A percentile compares a stretch with the other conserved stretches of the same genome.
These are phyloP conservation scores for Pythium apleroticum DNA, from an alignment of 352 stramenopile species.

Conservation along the genomic window DNA sequence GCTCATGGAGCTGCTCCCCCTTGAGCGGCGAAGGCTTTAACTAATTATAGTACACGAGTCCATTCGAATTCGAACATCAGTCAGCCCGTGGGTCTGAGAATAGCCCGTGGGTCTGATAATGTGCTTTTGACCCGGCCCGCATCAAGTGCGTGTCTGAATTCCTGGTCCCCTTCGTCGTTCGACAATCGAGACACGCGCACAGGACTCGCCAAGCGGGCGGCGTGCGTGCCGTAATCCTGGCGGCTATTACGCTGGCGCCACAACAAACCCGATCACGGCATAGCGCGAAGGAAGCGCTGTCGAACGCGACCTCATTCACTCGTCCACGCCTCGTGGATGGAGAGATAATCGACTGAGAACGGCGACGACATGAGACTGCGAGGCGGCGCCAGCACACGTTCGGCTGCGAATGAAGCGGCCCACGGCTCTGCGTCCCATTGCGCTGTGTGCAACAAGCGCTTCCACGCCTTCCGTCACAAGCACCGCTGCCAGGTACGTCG, in stretches of 20 bases:
- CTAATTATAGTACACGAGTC: too few relatives aligned
- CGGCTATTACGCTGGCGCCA: too few relatives aligned
- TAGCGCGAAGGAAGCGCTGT: neutral
- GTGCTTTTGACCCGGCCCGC: too few relatives aligned
- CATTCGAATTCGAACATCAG: neutral
- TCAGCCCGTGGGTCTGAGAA: too few relatives aligned
- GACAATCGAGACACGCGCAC: too few relatives aligned
- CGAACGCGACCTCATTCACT: neutral
- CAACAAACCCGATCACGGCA: too few relatives aligned
- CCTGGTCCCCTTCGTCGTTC: too few relatives aligned
- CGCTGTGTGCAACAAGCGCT: neutral
- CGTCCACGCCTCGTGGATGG: neutral
- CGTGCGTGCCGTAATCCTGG: too few relatives aligned
- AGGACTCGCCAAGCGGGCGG: too few relatives aligned
- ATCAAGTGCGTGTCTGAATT: too few relatives aligned
- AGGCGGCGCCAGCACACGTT: neutral
- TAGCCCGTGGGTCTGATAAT: too few relatives aligned
- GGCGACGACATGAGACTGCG: neutral
- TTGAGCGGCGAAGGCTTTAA: too few relatives aligned
- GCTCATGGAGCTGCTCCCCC: neutral
- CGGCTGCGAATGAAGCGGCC: neutral
- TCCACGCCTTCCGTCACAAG: neutral
- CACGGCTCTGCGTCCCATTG: neutral
- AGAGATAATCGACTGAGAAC: neutral
- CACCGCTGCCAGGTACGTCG: neutral